These are phyloP conservation scores for Mycena galericulata DNA, from an alignment of 768 basidiomycete species.

Conservation along the genomic window DNA sequence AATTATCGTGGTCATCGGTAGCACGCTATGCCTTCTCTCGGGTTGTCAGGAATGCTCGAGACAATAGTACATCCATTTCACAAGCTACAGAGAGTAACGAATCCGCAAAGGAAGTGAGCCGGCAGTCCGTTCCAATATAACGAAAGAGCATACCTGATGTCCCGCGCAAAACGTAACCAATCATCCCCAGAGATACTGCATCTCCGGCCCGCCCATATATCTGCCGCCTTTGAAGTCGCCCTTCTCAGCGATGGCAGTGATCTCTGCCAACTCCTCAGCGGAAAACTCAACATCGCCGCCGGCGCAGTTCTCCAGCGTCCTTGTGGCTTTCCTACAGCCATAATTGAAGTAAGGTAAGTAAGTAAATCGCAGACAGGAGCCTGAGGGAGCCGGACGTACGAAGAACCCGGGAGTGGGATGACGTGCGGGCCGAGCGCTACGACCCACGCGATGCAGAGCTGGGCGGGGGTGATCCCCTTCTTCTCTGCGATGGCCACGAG, in stretches of 20 bases:
- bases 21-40: no score
- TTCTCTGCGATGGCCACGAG: conserved; percentile 53
- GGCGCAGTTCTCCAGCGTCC: conserved; percentile 58
- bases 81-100: no score
- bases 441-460: conserved; percentile 59
- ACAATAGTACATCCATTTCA: no score
- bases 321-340: conserved; percentile 17
- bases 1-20: no score
- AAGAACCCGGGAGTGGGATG: conserved; percentile 64
- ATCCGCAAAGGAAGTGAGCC: no score
- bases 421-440: conserved; percentile 52
- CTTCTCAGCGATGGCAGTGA: conserved; percentile 45
- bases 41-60: no score
- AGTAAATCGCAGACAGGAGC: no score
- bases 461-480: conserved; percentile 55
- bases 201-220: conserved; percentile 18
- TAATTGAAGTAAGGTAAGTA: neutral
- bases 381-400: conserved; percentile 43
- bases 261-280: conserved; percentile 52
- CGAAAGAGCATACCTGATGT: no score
- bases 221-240: conserved; percentile 10
- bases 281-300: conserved; percentile 57
- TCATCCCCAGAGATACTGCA: conserved; percentile 15
- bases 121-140: no score
- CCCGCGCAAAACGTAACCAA: no score